Evolutionary conservation across 495 filamentous ascomycete species (phyloP), one percentile per base, ranked within the genome.

Genomic region (Aspergillus sclerotioniger): DNA sequence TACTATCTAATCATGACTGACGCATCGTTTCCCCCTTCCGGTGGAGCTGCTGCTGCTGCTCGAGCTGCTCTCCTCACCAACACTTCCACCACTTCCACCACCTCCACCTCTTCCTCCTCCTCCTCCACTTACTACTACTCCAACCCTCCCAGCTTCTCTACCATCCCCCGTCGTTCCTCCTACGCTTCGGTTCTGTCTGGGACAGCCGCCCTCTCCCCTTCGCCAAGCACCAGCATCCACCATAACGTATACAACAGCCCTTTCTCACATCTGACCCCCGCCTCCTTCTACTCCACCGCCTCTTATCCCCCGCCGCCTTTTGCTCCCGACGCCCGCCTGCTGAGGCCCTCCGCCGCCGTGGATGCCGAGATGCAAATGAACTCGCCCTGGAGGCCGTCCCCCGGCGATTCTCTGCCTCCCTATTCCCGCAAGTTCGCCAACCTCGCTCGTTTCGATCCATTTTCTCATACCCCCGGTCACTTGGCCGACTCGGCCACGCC

Each of bases 121-220:
- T 41, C 47, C 25, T 31, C 28, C 53, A 59, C 73, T 61, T 67
- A 73, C 54, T 74, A 70, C 54, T 63, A 65, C 57, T 61, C 69
- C 13, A 53, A 57, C 35, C 58, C 58, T 28, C 58, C 73, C 56
- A 75, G 67, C 66, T 71, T 75, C 64, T 74, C 76, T 50, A 71
- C 74, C 45, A 71, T 72, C 56, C 78, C 71, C 49, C 73, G 79
- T 60, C 76, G 77, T 57, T 81, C 77, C 28, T 95, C 91, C 32
- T 95, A 96, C 79, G 90, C 91, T 48, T 90, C 90, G 52, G 88
- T 92, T 50, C 82, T 88, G 51, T 87, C 91, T 32, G 89, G 90
- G 54, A 75, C 86, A 64, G 78, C 81, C 65, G 79, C 81, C 56
- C 67, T 76, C 21, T 74, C 80, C 43, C 80, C 65, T 63, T 64